Evolutionary conservation across 1,284 basidiomycete species (phyloP).

Genomic region (Earliella scabrosa): DNA sequence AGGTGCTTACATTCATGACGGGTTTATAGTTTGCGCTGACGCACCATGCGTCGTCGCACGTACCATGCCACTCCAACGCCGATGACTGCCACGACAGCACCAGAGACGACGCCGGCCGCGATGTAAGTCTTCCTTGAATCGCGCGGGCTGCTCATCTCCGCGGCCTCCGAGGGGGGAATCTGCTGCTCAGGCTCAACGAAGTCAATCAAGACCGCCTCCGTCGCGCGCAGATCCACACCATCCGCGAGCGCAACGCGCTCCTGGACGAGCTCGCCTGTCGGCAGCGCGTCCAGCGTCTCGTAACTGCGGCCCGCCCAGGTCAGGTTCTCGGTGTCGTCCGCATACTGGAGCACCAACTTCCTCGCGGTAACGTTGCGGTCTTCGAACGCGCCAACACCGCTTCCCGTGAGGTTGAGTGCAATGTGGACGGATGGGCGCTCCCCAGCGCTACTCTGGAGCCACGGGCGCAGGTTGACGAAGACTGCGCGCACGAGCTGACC

Average conservation of each 20-base stretch:
- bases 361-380: constrained; percentile 4
- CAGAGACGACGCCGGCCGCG: constrained; percentile 7
- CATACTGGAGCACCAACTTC: constrained; percentile 44
- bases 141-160: neutral
- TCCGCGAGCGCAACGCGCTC: constrained; percentile 39
- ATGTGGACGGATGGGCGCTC: constrained; percentile 47
- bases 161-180: neutral
- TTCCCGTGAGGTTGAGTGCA: constrained; percentile 33
- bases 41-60: neutral
- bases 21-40: neutral
- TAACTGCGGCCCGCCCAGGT: constrained; percentile 71
- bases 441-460: constrained; percentile 41
- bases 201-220: constrained; percentile 52
- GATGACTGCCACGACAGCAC: neutral
- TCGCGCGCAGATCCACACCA: constrained; percentile 57
- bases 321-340: constrained; percentile 57
- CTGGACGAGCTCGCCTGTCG: constrained; percentile 42
- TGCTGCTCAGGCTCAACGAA: neutral
- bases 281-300: constrained; percentile 55
- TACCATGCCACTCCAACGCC: neutral
- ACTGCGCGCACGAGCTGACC: constrained; percentile 49
- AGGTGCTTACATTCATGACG: neutral
- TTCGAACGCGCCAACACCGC: too few species aligned
- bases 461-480: constrained; percentile 63
- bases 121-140: neutral